Percentiles rank a stretch among this genome's conserved stretches.
Conservation (phyloP, 768 basidiomycete species). For the Mycena belliarum region DNA sequence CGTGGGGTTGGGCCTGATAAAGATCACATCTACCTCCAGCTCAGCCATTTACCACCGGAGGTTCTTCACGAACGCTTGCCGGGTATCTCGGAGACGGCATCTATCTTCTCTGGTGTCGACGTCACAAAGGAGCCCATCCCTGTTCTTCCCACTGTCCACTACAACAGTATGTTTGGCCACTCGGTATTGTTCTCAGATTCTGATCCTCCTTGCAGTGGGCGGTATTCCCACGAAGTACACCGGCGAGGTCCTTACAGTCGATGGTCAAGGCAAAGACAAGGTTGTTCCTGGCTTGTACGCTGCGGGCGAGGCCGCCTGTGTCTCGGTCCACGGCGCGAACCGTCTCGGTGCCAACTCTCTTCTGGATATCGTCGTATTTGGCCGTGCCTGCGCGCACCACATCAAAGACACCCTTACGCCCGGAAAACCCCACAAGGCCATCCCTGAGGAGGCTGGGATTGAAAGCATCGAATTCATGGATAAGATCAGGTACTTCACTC, state of each 20-base stretch:
- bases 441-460: conserved; percentile 85
- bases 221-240: conserved; percentile 99
- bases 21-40: conserved; percentile 95
- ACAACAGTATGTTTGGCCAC: conserved; percentile 80
- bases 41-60: conserved; percentile 95
- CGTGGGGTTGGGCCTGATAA: conserved; percentile 98
- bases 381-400: conserved; percentile 98
- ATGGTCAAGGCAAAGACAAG: conserved; percentile 88
- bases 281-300: conserved; percentile 97
- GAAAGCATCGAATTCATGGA: conserved; percentile 86
- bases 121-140: conserved; percentile 99
- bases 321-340: conserved; percentile 99
- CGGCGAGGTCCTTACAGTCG: conserved; percentile 90
- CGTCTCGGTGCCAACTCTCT: conserved; percentile 99
- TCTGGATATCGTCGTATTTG: conserved; percentile 98
- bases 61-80: conserved; percentile 95
- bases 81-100: conserved; percentile 99
- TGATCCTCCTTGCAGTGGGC: conserved; percentile 70
- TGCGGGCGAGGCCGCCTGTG: conserved; percentile 97
- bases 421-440: conserved; percentile 86
- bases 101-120: conserved; percentile 98
- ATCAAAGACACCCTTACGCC: conserved; percentile 89
- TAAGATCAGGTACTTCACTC: conserved; percentile 65
- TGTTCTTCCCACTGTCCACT: conserved; percentile 96
- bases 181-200: conserved; percentile 15